A percentile compares a stretch with the other conserved stretches of the same genome.
These are phyloP conservation scores for Chlorella sp. DNA, from an alignment of 139 green algal genomes.

Conservation along the genomic window DNA sequence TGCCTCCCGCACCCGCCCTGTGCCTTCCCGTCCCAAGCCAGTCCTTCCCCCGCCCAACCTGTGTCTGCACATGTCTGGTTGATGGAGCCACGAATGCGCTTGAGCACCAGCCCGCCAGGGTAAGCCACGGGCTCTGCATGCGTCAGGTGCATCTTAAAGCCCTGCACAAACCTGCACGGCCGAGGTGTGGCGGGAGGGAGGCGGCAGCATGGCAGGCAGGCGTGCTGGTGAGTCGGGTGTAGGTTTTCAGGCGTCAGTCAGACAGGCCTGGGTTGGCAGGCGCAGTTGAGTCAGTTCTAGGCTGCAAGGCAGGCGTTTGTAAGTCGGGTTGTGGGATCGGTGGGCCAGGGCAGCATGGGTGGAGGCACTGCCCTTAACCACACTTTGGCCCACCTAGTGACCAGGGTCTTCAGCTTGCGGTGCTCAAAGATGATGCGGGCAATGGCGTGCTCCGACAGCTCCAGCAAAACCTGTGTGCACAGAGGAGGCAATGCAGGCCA, in stretches of 20 bases:
- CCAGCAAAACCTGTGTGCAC: slow-evolving; percentile 60
- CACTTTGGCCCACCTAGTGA: slow-evolving; percentile 56
- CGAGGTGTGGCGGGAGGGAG: background rate
- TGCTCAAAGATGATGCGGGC: slow-evolving; percentile 69
- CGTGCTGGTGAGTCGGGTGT: background rate
- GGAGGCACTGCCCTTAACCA: background rate
- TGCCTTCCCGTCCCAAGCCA: too few relatives aligned
- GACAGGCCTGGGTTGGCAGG: too few relatives aligned
- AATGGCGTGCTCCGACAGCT: slow-evolving; percentile 63
- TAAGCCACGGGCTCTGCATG: background rate
- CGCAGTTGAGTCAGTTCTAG: too few relatives aligned
- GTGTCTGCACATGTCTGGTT: slow-evolving; percentile 80
- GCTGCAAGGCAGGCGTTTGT: too few relatives aligned
- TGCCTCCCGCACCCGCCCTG: too few relatives aligned
- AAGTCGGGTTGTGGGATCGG: too few relatives aligned
- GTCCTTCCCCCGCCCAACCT: background rate
- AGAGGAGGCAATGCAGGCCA: too few relatives aligned
- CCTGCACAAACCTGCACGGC: slow-evolving; percentile 13
- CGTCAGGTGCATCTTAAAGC: slow-evolving; percentile 34
- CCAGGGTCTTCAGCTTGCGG: slow-evolving; percentile 71
- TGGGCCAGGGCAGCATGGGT: background rate
- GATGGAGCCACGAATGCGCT: slow-evolving; percentile 67
- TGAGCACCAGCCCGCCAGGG: slow-evolving; percentile 38
- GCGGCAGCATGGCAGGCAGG: too few relatives aligned
- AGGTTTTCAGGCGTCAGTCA: too few relatives aligned